Evolutionary conservation across 495 filamentous ascomycete species (phyloP).

Genomic region (Alectoria sarmentosa): DNA sequence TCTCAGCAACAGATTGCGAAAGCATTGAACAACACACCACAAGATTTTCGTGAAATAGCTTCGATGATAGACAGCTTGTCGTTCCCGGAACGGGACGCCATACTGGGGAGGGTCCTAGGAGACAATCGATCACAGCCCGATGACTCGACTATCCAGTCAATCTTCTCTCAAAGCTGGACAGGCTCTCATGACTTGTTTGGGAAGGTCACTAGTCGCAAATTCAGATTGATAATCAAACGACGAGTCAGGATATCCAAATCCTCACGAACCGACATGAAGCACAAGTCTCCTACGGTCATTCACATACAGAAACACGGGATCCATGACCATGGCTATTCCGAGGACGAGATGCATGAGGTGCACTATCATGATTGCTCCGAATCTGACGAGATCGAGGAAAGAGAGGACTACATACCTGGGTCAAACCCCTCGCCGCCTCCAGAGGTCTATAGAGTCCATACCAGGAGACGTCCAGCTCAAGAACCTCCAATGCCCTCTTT

Average conservation of each 20-base stretch:
- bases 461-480: neutral
- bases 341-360: no score
- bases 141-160: neutral
- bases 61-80: neutral
- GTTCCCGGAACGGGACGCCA: neutral
- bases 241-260: neutral
- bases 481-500: neutral
- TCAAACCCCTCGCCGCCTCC: neutral
- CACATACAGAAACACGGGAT: neutral
- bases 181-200: conserved; percentile 4
- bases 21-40: neutral
- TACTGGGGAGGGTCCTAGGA: neutral
- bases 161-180: conserved; percentile 3
- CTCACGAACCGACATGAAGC: neutral
- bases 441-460: neutral
- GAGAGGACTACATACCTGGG: neutral
- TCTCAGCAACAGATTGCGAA: neutral
- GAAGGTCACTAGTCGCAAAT: conserved; percentile 2
- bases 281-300: neutral
- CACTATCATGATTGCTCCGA: no score
- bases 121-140: neutral
- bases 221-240: neutral
- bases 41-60: neutral
- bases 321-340: no score
- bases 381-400: neutral